Conservation (phyloP, 371 early-diverging fungal genomes). For the Lichtheimia ornata region DNA sequence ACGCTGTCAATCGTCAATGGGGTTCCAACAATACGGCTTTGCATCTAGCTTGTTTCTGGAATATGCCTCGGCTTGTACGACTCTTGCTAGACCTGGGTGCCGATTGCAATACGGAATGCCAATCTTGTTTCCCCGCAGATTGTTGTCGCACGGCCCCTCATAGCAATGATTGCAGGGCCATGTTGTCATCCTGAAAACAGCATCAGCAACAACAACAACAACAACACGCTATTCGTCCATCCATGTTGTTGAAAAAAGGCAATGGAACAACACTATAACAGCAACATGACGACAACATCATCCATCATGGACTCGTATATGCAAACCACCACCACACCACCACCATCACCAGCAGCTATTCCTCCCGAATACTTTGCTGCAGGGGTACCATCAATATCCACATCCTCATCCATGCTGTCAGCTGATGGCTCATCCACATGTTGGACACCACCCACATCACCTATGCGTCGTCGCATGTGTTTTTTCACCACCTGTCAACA, state of each 20-base stretch:
- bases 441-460: slow-evolving; percentile 9
- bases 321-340: slow-evolving; percentile 8
- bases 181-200: slow-evolving; percentile 10
- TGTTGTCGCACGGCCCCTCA: slow-evolving; percentile 23
- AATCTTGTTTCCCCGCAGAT: slow-evolving; percentile 34
- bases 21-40: slow-evolving; percentile 36
- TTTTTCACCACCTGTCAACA: no score
- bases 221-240: slow-evolving; percentile 7
- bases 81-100: slow-evolving; percentile 40
- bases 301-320: neutral
- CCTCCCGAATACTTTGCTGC: no score
- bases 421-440: slow-evolving; percentile 13
- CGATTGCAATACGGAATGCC: slow-evolving; percentile 30
- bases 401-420: slow-evolving; percentile 20
- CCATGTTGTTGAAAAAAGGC: slow-evolving; percentile 29
- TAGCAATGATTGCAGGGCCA: slow-evolving; percentile 18
- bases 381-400: slow-evolving; percentile 24
- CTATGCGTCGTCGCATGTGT: neutral
- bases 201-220: slow-evolving; percentile 9
- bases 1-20: slow-evolving; percentile 31
- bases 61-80: slow-evolving; percentile 42
- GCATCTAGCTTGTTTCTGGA: slow-evolving; percentile 44
- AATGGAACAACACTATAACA: slow-evolving; percentile 1
- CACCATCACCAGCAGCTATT: neutral
- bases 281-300: neutral